Evolutionary conservation across 1,139 yeast species (phyloP).

Genomic region (Blastobotrys indianensis): DNA sequence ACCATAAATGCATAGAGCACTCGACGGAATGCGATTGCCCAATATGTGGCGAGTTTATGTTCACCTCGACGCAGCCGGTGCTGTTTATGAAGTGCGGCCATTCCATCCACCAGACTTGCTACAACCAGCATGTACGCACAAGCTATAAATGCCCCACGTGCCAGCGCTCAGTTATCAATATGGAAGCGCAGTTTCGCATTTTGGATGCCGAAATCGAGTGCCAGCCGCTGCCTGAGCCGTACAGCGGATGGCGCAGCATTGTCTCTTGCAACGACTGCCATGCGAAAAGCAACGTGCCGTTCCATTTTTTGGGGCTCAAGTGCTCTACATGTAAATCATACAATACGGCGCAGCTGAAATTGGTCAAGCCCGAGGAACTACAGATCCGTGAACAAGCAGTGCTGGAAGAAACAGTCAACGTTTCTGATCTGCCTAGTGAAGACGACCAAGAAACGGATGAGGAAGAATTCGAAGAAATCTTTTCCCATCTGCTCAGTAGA

Average conservation of each 20-base stretch:
- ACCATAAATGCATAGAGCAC: constrained; percentile 78
- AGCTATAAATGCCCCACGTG: constrained; percentile 90
- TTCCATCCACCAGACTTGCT: constrained; percentile 83
- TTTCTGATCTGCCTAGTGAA: constrained; percentile 6
- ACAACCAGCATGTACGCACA: constrained; percentile 69
- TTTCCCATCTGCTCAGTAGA: constrained; percentile 3
- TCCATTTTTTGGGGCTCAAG: constrained; percentile 80
- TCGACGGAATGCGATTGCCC: constrained; percentile 91
- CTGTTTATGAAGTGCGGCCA: constrained; percentile 95
- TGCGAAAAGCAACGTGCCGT: constrained; percentile 68
- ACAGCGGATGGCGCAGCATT: constrained; percentile 67
- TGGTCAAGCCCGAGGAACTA: constrained; percentile 38
- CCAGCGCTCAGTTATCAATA: constrained; percentile 73
- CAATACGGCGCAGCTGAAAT: constrained; percentile 68
- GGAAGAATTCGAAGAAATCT: constrained; percentile 6
- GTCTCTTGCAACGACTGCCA: constrained; percentile 86
- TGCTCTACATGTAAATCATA: constrained; percentile 84
- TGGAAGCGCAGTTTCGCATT: constrained; percentile 82
- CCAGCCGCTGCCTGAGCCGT: constrained; percentile 77
- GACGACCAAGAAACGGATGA: constrained; percentile 11
- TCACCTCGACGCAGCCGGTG: constrained; percentile 76
- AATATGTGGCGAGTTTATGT: constrained; percentile 86
- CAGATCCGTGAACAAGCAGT: neutral
- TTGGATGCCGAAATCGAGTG: constrained; percentile 74
- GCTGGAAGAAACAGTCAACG: constrained; percentile 5